These are phyloP conservation scores for Rhinocladiella mackenziei DNA, from an alignment of 2,329 filamentous ascomycete genomes.

Conservation along the genomic window DNA sequence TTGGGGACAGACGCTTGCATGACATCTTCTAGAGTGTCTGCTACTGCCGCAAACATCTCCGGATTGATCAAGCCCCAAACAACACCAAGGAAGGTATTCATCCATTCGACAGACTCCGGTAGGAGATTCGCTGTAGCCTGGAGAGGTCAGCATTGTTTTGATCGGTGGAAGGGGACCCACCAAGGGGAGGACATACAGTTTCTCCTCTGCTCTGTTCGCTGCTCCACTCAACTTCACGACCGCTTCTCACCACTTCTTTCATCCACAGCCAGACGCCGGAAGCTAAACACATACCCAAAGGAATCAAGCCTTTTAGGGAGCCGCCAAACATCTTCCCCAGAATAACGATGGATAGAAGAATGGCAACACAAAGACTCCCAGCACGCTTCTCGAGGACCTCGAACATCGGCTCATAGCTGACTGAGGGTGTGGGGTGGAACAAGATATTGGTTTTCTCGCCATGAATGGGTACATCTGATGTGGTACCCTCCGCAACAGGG, in stretches of 20 bases:
- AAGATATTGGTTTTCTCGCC: slow-evolving; percentile 95
- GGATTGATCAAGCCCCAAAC: slow-evolving; percentile 92
- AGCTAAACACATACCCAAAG: slow-evolving; percentile 65
- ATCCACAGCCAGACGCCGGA: slow-evolving; percentile 85
- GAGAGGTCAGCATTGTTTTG: slow-evolving; percentile 2
- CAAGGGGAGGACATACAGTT: slow-evolving; percentile 49
- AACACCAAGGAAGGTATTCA: slow-evolving; percentile 81
- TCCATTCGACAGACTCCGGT: slow-evolving; percentile 91
- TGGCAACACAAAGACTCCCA: slow-evolving; percentile 63
- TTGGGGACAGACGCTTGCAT: slow-evolving; percentile 94
- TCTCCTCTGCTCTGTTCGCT: slow-evolving; percentile 81
- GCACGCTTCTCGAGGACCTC: slow-evolving; percentile 68
- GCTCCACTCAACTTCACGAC: slow-evolving; percentile 79
- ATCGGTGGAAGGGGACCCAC: background rate
- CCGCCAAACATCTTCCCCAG: slow-evolving; percentile 77
- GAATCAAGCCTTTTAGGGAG: slow-evolving; percentile 69
- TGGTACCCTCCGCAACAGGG: slow-evolving; percentile 73
- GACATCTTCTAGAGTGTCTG: slow-evolving; percentile 91
- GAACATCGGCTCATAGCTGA: slow-evolving; percentile 89
- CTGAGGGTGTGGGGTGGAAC: slow-evolving; percentile 87
- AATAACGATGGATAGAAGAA: slow-evolving; percentile 70
- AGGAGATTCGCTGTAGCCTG: slow-evolving; percentile 79
- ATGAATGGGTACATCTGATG: slow-evolving; percentile 90
- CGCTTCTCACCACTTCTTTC: slow-evolving; percentile 78
- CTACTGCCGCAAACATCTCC: slow-evolving; percentile 86